A percentile compares a stretch with the other conserved stretches of the same genome.
These are phyloP conservation scores for Pythium brassicae DNA, from an alignment of 352 stramenopile species.

Conservation along the genomic window DNA sequence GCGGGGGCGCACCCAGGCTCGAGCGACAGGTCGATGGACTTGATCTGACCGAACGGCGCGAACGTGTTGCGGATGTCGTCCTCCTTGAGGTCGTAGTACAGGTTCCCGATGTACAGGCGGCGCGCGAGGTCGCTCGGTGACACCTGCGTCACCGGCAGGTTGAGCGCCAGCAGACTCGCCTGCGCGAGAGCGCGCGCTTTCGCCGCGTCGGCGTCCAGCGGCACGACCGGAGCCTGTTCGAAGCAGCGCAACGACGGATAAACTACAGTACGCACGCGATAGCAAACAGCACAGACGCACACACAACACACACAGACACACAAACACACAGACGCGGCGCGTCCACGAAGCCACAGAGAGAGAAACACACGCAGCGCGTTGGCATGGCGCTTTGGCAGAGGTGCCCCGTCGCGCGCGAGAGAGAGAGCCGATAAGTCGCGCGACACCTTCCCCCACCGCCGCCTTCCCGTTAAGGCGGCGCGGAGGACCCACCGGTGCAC, in stretches of 20 bases:
- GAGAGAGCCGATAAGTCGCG: neutral
- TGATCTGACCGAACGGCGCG: constrained; percentile 58
- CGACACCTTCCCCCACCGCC: no score
- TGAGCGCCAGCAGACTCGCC: constrained; percentile 64
- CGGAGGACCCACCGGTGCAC: no score
- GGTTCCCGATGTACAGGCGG: constrained; percentile 73
- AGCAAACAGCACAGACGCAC: constrained; percentile 2
- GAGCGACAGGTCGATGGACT: constrained; percentile 73
- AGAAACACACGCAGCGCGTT: constrained; percentile 3
- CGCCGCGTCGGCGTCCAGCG: constrained; percentile 50
- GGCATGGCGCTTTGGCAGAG: neutral
- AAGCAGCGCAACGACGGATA: constrained; percentile 41
- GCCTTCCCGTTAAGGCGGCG: no score
- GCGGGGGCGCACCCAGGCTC: constrained; percentile 49
- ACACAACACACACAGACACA: constrained; percentile 12
- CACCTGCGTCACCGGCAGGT: constrained; percentile 37
- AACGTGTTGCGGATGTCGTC: constrained; percentile 68
- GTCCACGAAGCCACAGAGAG: constrained; percentile 10
- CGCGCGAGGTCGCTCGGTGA: constrained; percentile 61
- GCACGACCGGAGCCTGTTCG: constrained; percentile 28
- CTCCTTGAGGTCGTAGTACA: constrained; percentile 83
- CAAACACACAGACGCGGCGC: constrained; percentile 12
- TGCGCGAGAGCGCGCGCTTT: constrained; percentile 59
- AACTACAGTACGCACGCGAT: constrained; percentile 30
- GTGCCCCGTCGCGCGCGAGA: neutral